Conservation (phyloP, 2,329 filamentous ascomycete species). For the Cordyceps farinosa region DNA sequence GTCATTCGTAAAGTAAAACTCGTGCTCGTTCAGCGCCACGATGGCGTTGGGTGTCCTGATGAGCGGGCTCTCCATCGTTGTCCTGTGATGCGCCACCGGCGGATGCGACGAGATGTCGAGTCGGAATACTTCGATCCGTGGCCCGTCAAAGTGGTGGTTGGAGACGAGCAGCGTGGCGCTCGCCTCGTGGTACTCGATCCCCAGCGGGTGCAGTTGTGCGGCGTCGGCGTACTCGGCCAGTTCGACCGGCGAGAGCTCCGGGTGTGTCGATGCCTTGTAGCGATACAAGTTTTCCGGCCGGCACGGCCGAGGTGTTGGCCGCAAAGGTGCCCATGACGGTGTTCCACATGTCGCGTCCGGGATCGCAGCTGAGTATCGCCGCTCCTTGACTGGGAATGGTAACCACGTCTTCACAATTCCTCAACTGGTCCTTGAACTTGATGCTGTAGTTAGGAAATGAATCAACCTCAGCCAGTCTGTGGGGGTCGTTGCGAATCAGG, state of each 20-base stretch:
- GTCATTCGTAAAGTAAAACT: not conserved
- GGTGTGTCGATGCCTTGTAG: not conserved
- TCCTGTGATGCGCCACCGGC: not conserved
- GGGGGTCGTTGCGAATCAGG: not conserved
- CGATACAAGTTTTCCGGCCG: not conserved
- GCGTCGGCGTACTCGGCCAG: not conserved
- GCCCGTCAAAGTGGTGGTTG: not conserved
- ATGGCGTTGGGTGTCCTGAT: not conserved
- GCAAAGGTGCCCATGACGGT: not conserved
- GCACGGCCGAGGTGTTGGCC: not conserved
- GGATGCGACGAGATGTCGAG: not conserved
- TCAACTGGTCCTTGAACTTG: not conserved
- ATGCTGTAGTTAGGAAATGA: not conserved
- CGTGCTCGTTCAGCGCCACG: not conserved
- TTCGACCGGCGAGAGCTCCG: not conserved
- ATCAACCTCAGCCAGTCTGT: not conserved
- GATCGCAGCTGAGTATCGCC: not conserved
- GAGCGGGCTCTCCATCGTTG: not conserved
- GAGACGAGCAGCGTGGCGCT: not conserved
- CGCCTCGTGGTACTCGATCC: not conserved
- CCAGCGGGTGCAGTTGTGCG: not conserved
- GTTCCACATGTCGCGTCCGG: not conserved
- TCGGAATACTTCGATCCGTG: not conserved
- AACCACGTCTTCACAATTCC: not conserved
- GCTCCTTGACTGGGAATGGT: not conserved